These are phyloP conservation scores for Spergularia bocconei DNA, from an alignment of 148 eudicot species.

Conservation along the genomic window DNA sequence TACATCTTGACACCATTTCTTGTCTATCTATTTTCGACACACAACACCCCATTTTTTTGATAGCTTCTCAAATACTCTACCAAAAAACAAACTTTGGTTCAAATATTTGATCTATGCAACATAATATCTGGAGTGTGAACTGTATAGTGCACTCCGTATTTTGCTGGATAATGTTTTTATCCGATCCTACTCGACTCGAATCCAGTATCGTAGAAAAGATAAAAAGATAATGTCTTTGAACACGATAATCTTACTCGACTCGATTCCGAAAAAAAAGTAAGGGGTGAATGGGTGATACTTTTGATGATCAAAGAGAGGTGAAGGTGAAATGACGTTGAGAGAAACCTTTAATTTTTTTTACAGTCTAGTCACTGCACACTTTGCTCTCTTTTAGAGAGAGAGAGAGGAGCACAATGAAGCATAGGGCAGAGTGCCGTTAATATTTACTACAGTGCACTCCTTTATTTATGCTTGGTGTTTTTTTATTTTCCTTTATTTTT, in stretches of 20 bases:
- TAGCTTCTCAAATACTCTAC: neutral
- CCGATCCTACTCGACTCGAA: no score
- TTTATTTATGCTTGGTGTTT: neutral
- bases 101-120: no score
- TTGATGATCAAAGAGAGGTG: conserved; percentile 1
- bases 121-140: no score
- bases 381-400: neutral
- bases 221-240: no score
- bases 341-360: neutral
- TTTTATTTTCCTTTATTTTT: no score
- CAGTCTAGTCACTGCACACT: neutral
- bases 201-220: no score
- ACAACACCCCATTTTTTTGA: conserved; percentile 67
- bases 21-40: conserved; percentile 67
- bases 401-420: conserved; percentile 21
- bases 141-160: no score
- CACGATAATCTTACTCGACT: no score
- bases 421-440: conserved; percentile 43
- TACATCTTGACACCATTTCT: conserved; percentile 81
- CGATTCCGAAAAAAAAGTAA: neutral
- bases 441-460: conserved; percentile 24
- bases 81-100: neutral
- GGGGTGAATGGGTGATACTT: neutral
- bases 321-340: neutral
- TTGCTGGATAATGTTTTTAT: no score